phyloP scores from a whole-genome alignment of 78 protist species.

The Planoprotostelium fungivorum region DNA sequence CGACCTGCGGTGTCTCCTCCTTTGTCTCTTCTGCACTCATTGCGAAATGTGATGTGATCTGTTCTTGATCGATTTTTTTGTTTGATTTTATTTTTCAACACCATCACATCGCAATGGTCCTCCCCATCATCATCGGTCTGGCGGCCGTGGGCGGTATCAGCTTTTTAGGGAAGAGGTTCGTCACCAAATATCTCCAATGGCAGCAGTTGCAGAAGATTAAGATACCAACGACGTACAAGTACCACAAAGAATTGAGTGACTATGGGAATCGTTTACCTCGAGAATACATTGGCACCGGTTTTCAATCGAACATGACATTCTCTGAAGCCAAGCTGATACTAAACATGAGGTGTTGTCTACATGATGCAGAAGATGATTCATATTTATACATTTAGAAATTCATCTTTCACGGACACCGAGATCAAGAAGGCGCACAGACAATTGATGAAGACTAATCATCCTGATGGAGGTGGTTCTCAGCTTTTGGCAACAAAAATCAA shows the following conservation, averaged over 20 bases:
- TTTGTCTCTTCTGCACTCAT: no score
- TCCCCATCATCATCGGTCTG: neutral
- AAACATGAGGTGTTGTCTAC: neutral
- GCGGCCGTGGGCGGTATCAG: neutral
- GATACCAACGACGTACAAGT: neutral
- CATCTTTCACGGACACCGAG: neutral
- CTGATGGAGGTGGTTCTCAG: neutral
- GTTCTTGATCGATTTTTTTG: no score
- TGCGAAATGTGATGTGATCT: no score
- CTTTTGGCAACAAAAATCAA: constrained; percentile 9
- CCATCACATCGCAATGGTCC: neutral
- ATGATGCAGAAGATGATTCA: neutral
- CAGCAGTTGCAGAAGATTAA: neutral
- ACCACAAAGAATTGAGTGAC: neutral
- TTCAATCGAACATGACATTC: neutral
- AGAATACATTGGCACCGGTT: neutral
- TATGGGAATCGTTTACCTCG: neutral
- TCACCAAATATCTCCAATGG: neutral
- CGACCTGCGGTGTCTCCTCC: no score
- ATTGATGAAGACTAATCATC: neutral
- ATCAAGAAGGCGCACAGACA: neutral
- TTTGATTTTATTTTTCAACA: no score
- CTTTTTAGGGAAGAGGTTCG: neutral
- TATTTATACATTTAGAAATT: neutral
- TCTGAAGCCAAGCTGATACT: neutral